Base-by-base conservation (phyloP, 768 basidiomycete species). In the Dacryopinax primogenitus region DNA sequence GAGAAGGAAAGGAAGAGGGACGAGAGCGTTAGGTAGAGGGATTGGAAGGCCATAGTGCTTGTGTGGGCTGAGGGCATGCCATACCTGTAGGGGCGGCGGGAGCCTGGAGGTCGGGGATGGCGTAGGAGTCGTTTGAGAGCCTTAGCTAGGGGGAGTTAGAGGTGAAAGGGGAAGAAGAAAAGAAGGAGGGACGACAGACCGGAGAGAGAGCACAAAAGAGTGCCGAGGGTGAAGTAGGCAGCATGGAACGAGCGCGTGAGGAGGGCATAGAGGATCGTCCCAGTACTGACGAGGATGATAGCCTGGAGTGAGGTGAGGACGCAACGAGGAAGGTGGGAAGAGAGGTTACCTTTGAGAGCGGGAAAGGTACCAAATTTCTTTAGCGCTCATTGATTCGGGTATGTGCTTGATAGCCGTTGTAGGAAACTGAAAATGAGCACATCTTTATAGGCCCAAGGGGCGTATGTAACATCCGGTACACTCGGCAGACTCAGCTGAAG, bases 31-130 rank as follows among this genome's bases (percentile, higher is more conserved):
- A 77, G 69, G 68, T 77, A 77, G 65, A 71, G 69, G 36, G 72
- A 72, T 69, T 76, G 77, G 69, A 77, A 79, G 21, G 75, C 69
- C 44, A 79, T 74, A 7, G 75, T 72, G 15, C 77, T 76, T 2
- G 75, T 75, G 66, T 79, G 78, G 0, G 78, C 78, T 3, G 76
- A 77, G 26, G 78, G 78, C 77, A 79, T 77, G 4, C 78, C 78
- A 72, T 77, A 77, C 9, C 77, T 77, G 61, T 71, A 73, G 61
- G 77, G 72, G 32, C 72, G 68, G n/a, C 64, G 68, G 23, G 74
- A 68, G 13, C 73, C 70, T 18, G 69, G 67, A 0, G 76, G 76
- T 23, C 76, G 73, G 0, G 75, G 73, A 30, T 73, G 69, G 0
- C 71, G 69, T 63, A 78, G 74, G 66, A 70, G 67, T 9, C 68